phyloP scores from a whole-genome alignment of 2,329 filamentous ascomycete species.

The Talaromyces sp. region DNA sequence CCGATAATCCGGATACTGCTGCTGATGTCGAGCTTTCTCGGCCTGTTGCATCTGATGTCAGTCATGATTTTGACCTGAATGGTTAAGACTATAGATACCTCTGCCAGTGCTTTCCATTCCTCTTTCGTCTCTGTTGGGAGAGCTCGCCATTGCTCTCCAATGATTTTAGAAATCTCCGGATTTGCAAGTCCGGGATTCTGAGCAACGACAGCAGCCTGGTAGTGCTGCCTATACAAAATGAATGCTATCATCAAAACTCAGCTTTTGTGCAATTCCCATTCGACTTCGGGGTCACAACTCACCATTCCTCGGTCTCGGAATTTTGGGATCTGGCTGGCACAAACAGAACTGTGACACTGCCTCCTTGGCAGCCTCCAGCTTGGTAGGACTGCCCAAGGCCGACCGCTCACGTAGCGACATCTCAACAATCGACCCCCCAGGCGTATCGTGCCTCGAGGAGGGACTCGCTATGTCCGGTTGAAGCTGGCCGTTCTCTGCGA shows the following conservation, averaged over 20 bases:
- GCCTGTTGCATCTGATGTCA: slow-evolving; percentile 46
- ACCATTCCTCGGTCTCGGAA: slow-evolving; percentile 67
- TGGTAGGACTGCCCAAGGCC: slow-evolving; percentile 29
- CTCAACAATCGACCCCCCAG: background rate
- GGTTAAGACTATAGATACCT: slow-evolving; percentile 44
- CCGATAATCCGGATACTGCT: slow-evolving; percentile 87
- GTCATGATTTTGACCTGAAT: background rate
- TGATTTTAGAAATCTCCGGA: slow-evolving; percentile 95
- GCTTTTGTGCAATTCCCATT: background rate
- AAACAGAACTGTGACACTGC: slow-evolving; percentile 55
- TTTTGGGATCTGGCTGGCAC: slow-evolving; percentile 66
- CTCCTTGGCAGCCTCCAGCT: slow-evolving; percentile 32
- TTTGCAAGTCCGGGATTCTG: slow-evolving; percentile 87
- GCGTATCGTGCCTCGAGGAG: slow-evolving; percentile 1
- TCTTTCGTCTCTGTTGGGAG: slow-evolving; percentile 69
- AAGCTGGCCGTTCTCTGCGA: slow-evolving; percentile 15
- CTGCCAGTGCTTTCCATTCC: slow-evolving; percentile 83
- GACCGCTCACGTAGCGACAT: slow-evolving; percentile 18
- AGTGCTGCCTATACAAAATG: slow-evolving; percentile 92
- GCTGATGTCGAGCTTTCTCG: slow-evolving; percentile 83
- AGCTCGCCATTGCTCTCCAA: slow-evolving; percentile 84
- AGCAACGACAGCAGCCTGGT: slow-evolving; percentile 74
- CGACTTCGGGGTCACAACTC: slow-evolving; percentile 27
- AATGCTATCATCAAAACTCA: slow-evolving; percentile 61
- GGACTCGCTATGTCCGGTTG: slow-evolving; percentile 9